These are phyloP conservation scores for Sporisorium exsertum DNA, from an alignment of 1,284 basidiomycete genomes.

Conservation along the genomic window DNA sequence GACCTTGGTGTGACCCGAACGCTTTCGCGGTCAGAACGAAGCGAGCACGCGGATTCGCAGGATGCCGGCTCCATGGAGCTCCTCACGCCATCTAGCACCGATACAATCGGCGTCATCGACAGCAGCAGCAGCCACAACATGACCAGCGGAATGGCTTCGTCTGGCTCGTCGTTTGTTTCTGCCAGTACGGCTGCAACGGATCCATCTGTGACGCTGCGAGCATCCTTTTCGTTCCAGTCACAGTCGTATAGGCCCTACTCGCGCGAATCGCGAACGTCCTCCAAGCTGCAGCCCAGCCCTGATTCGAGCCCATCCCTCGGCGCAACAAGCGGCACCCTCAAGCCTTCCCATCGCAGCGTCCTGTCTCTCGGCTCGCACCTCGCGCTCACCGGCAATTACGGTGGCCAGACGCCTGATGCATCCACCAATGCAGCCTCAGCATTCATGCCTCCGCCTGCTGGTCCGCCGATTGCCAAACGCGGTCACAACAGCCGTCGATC, in stretches of 20 bases:
- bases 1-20: background rate
- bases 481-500: constrained; percentile 40
- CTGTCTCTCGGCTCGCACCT: constrained; percentile 14
- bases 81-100: constrained; percentile 1
- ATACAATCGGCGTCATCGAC: constrained; percentile 2
- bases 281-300: constrained; percentile 9
- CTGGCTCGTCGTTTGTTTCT: constrained; percentile 29
- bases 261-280: constrained; percentile 17
- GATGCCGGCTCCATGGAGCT: constrained; percentile 8
- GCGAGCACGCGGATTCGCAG: background rate
- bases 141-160: constrained; percentile 16
- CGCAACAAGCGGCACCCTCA: background rate
- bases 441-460: constrained; percentile 20
- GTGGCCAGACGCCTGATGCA: background rate
- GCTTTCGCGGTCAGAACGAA: background rate
- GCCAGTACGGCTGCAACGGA: constrained; percentile 15
- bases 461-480: constrained; percentile 3
- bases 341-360: constrained; percentile 11
- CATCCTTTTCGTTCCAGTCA: constrained; percentile 36
- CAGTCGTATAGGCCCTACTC: constrained; percentile 28
- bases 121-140: constrained; percentile 8
- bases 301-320: constrained; percentile 10
- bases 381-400: background rate
- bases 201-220: constrained; percentile 7
- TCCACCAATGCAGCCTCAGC: background rate